A percentile compares a stretch with the other conserved stretches of the same genome.
These are phyloP conservation scores for Amaranthus cruentus DNA, from an alignment of 148 eudicot species.

Conservation along the genomic window DNA sequence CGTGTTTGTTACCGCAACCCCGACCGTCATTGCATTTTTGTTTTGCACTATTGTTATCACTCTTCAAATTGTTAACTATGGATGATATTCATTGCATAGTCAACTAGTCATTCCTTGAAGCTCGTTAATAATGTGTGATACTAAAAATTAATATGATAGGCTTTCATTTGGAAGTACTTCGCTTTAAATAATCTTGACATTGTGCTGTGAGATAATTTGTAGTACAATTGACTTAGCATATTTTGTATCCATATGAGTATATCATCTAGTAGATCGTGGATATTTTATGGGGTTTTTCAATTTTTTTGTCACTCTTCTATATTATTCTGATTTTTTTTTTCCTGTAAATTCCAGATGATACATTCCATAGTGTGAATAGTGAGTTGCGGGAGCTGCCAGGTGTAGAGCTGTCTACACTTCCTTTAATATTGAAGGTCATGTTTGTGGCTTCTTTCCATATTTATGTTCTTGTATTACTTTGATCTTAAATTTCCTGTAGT, in stretches of 20 bases:
- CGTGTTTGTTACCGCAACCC: too few species aligned
- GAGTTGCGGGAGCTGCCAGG: conserved; percentile 89
- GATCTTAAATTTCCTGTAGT: not conserved
- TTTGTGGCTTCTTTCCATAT: not conserved
- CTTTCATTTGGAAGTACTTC: too few species aligned
- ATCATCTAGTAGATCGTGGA: not conserved
- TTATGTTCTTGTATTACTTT: not conserved
- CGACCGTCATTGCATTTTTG: too few species aligned
- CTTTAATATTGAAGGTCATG: conserved; percentile 79
- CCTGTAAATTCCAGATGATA: conserved; percentile 53
- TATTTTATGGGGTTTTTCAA: not conserved
- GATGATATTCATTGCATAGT: too few species aligned
- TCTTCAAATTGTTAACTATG: too few species aligned
- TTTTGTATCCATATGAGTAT: not conserved
- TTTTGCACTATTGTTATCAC: too few species aligned
- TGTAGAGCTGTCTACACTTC: conserved; percentile 85
- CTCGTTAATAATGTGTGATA: too few species aligned
- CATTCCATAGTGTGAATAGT: conserved; percentile 57
- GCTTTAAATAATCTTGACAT: too few species aligned
- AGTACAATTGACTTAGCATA: too few species aligned
- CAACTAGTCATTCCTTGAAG: too few species aligned
- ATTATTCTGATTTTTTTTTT: not conserved
- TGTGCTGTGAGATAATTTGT: too few species aligned
- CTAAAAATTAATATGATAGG: too few species aligned
- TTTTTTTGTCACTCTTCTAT: not conserved